Percentiles rank a stretch among this genome's conserved stretches.
Conservation (phyloP, 805 yeast species). For the Candida tallmaniae region DNA sequence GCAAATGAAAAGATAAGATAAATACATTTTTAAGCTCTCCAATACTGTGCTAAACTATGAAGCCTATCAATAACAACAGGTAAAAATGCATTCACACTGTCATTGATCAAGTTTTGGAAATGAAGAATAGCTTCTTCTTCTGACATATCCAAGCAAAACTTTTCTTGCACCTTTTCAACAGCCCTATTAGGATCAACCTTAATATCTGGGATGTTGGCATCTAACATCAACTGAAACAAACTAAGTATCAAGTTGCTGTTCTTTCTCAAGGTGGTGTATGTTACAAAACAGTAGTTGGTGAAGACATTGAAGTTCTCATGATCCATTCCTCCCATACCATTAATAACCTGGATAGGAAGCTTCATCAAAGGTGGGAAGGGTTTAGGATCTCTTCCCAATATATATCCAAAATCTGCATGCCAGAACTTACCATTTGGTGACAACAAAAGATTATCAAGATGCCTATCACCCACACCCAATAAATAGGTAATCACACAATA, state of each 20-base stretch:
- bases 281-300: slow-evolving; percentile 89
- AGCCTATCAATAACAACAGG: slow-evolving; percentile 94
- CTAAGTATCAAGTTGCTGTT: slow-evolving; percentile 87
- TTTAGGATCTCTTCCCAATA: slow-evolving; percentile 94
- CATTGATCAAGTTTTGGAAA: slow-evolving; percentile 90
- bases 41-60: slow-evolving; percentile 94
- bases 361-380: slow-evolving; percentile 99
- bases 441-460: slow-evolving; percentile 80
- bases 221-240: slow-evolving; percentile 88
- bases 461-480: slow-evolving; percentile 96
- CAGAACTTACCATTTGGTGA: slow-evolving; percentile 82
- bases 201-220: slow-evolving; percentile 89
- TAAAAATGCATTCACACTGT: slow-evolving; percentile 86
- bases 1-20: not conserved
- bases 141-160: slow-evolving; percentile 86
- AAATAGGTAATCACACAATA: slow-evolving; percentile 94
- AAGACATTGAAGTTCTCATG: slow-evolving; percentile 83
- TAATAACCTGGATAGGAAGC: slow-evolving; percentile 91
- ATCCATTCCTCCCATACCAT: slow-evolving; percentile 93
- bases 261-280: slow-evolving; percentile 84
- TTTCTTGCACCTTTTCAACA: slow-evolving; percentile 86
- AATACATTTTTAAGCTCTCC: slow-evolving; percentile 66
- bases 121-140: slow-evolving; percentile 96
- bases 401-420: slow-evolving; percentile 98
- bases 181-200: slow-evolving; percentile 81